Evolutionary conservation across 1,284 basidiomycete genomes (phyloP), one percentile per base, ranked within the genome.

Genomic region (Serendipita sp.): DNA sequence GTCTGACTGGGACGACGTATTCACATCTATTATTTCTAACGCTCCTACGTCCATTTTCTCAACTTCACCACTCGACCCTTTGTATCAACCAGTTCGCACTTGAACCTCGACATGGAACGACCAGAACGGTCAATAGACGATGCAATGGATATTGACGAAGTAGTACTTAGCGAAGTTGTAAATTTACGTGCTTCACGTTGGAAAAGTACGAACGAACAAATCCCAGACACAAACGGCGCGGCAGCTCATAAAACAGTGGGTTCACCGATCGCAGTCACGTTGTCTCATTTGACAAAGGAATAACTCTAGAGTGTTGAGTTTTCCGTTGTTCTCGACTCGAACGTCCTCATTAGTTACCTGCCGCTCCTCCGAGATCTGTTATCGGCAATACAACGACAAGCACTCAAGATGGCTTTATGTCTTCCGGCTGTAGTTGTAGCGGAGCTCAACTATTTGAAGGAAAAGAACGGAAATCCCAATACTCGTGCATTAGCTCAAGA

Each of bases 401-500:
- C 65, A 1, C 67, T 82, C 29, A 78, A 81, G 29, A 72, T 87
- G 53, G 69, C 80, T 62, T 73, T 88, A 32, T 73, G 90, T 65
- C 77, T 90, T 62, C 88, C 87, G 1, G 83, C 82, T 15, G 79
- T 78, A 5, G 87, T 90, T 15, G 76, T 89, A 62, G 77, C 81
- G 61, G 87, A 90, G 71, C 77, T 90, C 42, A 88, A 90, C 68
- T 60, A 45, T 53, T 64, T 65, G 50, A 64, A 65, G 61, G 65
- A 67, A 34, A 34, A 47, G 17, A 60, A 42, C 32, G 38, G 17
- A n/a, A 41, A 58, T 4, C 63, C 60, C 15, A 62, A 62, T 32
- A 34, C 63, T 55, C 60, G 32, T 22, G 63, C 62, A 22, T 80
- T 82, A 65, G 82, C 87, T 26, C 79, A 85, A 35, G 77, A 79